Evolutionary conservation across 371 early-diverging fungal genomes (phyloP).

Genomic region (Funneliformis caledonium): DNA sequence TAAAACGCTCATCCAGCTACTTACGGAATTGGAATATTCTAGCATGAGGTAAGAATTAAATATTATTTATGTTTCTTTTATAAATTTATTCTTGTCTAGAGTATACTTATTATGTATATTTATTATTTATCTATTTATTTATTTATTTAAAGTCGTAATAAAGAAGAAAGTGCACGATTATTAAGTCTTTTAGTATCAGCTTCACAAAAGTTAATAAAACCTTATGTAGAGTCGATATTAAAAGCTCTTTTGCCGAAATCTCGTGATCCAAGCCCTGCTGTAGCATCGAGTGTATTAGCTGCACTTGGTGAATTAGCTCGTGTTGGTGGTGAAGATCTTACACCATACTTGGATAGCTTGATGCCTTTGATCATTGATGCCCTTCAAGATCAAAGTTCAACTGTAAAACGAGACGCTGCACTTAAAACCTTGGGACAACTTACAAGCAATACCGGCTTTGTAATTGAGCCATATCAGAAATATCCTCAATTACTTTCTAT

Average conservation of each 20-base stretch:
- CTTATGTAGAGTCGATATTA: conserved; percentile 90
- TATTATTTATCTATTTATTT: background rate
- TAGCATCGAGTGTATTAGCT: conserved; percentile 82
- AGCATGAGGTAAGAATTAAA: conserved; percentile 58
- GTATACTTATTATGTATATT: background rate
- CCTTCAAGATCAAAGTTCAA: conserved; percentile 87
- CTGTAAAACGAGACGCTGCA: conserved; percentile 87
- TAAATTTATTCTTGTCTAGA: background rate
- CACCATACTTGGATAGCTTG: conserved; percentile 80
- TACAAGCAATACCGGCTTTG: conserved; percentile 86
- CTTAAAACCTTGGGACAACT: conserved; percentile 86
- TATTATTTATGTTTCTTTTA: conserved; percentile 2
- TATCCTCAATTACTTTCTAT: conserved; percentile 86
- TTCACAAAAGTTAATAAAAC: conserved; percentile 83
- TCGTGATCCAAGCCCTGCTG: conserved; percentile 78
- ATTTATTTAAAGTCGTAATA: conserved; percentile 63
- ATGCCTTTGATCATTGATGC: conserved; percentile 90
- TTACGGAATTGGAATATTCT: conserved; percentile 93
- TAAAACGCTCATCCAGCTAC: conserved; percentile 84
- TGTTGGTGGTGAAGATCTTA: conserved; percentile 85
- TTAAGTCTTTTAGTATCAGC: conserved; percentile 79
- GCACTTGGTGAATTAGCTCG: conserved; percentile 90
- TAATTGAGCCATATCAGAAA: conserved; percentile 89
- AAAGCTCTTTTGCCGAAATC: conserved; percentile 85
- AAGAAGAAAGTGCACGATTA: conserved; percentile 88